Conservation (phyloP, 768 basidiomycete genomes). For the Suillus americanus region DNA sequence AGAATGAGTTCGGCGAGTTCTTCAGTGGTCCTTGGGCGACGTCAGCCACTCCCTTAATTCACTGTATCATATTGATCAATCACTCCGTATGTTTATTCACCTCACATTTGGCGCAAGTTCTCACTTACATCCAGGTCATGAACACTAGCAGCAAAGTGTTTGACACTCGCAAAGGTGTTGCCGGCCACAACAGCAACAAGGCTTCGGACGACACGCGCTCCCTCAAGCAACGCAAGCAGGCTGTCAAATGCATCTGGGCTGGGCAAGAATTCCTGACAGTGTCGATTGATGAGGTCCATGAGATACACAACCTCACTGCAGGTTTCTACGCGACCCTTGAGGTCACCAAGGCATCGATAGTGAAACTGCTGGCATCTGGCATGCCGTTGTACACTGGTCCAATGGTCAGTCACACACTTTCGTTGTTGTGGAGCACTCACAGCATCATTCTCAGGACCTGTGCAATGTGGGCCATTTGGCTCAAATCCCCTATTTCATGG, state of each 20-base stretch:
- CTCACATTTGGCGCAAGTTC: too few relatives aligned
- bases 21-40: not conserved
- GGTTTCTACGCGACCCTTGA: too few relatives aligned
- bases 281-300: conserved; percentile 27
- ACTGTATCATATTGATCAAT: not conserved
- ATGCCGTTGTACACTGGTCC: too few relatives aligned
- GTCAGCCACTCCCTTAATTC: not conserved
- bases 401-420: conserved; percentile 16
- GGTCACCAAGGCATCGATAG: too few relatives aligned
- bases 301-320: conserved; percentile 21
- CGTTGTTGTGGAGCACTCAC: not conserved
- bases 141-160: not conserved
- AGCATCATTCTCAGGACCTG: conserved; percentile 22
- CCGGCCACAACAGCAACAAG: not conserved
- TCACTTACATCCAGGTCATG: not conserved
- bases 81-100: not conserved
- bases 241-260: not conserved
- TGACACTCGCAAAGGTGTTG: not conserved
- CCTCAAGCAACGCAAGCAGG: not conserved
- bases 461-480: conserved; percentile 26
- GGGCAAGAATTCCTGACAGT: conserved; percentile 14
- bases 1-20: not conserved
- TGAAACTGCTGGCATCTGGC: too few relatives aligned
- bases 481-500: conserved; percentile 28
- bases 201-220: not conserved